Base-by-base conservation (phyloP, 2,329 filamentous ascomycete genomes). In the Zelopaecilomyces penicillatus region DNA sequence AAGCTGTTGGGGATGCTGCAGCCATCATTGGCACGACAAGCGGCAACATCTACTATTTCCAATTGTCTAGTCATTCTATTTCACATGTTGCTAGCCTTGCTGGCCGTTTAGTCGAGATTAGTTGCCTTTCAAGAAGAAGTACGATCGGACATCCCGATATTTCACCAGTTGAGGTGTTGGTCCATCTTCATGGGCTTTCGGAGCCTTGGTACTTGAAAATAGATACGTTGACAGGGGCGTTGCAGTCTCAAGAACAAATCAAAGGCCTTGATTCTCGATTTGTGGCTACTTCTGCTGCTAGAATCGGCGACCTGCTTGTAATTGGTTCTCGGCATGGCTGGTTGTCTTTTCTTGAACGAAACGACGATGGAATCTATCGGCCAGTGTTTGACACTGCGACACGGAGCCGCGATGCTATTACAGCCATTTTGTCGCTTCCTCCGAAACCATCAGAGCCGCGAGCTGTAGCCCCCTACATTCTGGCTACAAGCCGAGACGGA, bases 401-500 rank as follows among this genome's bases (percentile, higher is more conserved):
- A 19, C 68, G 63, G n/a, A 65, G 61, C 37, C 65, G 65, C 31
- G 75, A 94, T 55, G 76, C 84, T 6, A 78, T 95, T 37, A 91
- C 85, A 3, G 73, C 74, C 33, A 76, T 95, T 30, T 54, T 72
- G 0, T 63, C 71, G 7, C 65, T 79, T 1, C 66, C 67, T 0
- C 49, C 54, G 8, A 52, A 54, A 44, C 37, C 35, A 27, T 42
- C 40, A 19, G 41, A 35, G 30, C 30, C 44, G n/a, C 6, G 43
- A 0, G 41, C 54, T 30, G 48, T 51, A n/a, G 43, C 49, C 9
- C 53, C 41, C 28, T 72, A 77, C 46, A 71, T 95, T 36, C 64
- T 91, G 10, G 83, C 83, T 0, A 87, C 85, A 4, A 84, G 84
- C 34, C 78, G 89, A 43, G 85, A 95, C 60, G 87, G 88, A 2